phyloP scores from a whole-genome alignment of 1,139 yeast species.

The Hansenula anomala region DNA sequence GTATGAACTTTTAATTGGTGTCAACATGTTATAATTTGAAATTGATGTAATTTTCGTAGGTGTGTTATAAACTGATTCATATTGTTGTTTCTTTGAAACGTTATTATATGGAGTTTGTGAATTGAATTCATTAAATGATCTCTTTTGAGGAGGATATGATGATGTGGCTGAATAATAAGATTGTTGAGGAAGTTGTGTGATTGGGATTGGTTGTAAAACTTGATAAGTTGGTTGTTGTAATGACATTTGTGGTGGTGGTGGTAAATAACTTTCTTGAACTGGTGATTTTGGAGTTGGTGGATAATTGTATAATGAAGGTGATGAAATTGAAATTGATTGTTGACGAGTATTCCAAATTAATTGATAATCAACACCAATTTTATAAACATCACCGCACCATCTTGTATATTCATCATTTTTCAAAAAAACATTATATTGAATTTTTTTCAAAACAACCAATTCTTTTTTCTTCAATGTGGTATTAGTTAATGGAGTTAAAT shows the following conservation, averaged over 20 bases:
- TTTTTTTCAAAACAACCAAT: constrained; percentile 14
- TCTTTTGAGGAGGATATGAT: not conserved
- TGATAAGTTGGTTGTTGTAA: not conserved
- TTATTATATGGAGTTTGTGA: no score
- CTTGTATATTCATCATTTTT: constrained; percentile 4
- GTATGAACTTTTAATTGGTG: constrained; percentile 1
- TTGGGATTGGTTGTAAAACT: no score
- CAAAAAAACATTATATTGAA: constrained; percentile 18
- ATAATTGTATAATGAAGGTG: not conserved
- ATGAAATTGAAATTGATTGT: constrained; percentile 3
- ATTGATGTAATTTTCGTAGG: not conserved
- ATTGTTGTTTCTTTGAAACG: not conserved
- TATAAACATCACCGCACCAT: constrained; percentile 8
- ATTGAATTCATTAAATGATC: no score
- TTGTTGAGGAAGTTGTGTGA: not conserved
- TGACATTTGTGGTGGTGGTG: not conserved
- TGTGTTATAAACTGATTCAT: not conserved
- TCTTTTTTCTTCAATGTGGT: constrained; percentile 14
- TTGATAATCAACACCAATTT: constrained; percentile 2
- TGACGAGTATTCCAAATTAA: constrained; percentile 1
- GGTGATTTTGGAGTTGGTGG: constrained; percentile 21
- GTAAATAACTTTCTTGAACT: constrained; percentile 4
- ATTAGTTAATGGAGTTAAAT: constrained; percentile 18
- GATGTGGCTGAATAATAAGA: not conserved
- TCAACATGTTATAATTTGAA: not conserved